Evolutionary conservation across 768 basidiomycete species (phyloP).

Genomic region (Leccinum rimulosum): DNA sequence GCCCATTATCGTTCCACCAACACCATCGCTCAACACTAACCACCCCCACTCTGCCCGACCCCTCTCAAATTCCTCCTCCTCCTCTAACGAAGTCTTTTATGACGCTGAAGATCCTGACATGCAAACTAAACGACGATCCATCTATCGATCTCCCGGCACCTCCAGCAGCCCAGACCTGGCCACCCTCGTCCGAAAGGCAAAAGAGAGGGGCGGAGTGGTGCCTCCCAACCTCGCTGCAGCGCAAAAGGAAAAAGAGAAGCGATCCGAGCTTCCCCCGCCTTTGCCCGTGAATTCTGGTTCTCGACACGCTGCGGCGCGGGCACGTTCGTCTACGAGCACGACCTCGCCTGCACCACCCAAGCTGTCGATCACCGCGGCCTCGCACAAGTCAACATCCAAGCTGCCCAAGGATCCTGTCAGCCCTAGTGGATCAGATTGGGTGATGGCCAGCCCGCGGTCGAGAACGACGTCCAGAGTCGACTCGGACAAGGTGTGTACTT

Average conservation of each 20-base stretch:
- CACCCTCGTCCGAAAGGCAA: conserved; percentile 81
- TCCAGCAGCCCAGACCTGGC: conserved; percentile 91
- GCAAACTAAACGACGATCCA: conserved; percentile 74
- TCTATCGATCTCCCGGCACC: conserved; percentile 86
- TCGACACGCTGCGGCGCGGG: conserved; percentile 33
- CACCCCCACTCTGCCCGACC: conserved; percentile 33
- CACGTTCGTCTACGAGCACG: conserved; percentile 43
- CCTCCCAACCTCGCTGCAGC: conserved; percentile 29
- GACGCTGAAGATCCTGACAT: conserved; percentile 67
- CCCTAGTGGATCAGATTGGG: conserved; percentile 44
- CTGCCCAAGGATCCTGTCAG: conserved; percentile 31
- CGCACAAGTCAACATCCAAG: conserved; percentile 21
- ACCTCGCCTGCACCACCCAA: conserved; percentile 31
- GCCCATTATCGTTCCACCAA: conserved; percentile 64
- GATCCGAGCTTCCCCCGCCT: conserved; percentile 44
- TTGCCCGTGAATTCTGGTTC: conserved; percentile 33
- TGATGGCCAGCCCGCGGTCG: conserved; percentile 45
- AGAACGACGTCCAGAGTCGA: conserved; percentile 41
- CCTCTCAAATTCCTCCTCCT: conserved; percentile 42
- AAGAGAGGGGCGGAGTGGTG: conserved; percentile 56
- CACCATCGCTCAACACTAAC: conserved; percentile 50
- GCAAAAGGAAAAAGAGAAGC: conserved; percentile 33
- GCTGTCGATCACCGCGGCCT: conserved; percentile 34
- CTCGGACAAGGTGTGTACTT: conserved; percentile 46
- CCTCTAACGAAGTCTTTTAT: conserved; percentile 57